Percentiles rank a stretch among this genome's conserved stretches.
phyloP scores from a whole-genome alignment of 768 basidiomycete genomes.

The Termitomyces sp. region DNA sequence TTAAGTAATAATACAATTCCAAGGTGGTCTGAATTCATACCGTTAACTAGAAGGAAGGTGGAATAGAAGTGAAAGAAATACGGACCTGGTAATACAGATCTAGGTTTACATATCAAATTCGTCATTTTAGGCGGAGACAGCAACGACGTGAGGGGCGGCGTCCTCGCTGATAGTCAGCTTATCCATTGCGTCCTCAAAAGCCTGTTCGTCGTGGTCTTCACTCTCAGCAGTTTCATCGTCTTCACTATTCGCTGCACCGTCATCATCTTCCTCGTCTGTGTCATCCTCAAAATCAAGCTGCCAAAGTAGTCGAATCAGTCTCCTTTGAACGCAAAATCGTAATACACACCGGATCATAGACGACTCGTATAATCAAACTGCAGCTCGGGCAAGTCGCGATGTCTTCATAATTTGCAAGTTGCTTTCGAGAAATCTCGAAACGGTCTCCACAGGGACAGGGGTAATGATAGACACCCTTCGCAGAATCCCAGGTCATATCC shows the following conservation, averaged over 20 bases:
- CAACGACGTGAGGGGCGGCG: conserved; percentile 13
- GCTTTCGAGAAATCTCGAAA: conserved; percentile 87
- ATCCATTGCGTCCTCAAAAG: conserved; percentile 65
- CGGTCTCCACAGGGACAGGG: conserved; percentile 98
- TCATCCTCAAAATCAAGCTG: conserved; percentile 86
- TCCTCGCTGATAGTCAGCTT: conserved; percentile 43
- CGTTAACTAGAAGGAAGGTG: neutral
- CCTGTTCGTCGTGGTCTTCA: conserved; percentile 35
- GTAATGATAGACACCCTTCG: conserved; percentile 84
- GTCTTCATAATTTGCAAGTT: conserved; percentile 87
- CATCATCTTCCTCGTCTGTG: conserved; percentile 46
- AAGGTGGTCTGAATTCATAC: neutral
- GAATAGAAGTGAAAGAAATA: neutral
- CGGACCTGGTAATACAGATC: conserved; percentile 10
- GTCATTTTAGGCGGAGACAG: conserved; percentile 19
- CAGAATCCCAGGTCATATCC: conserved; percentile 88
- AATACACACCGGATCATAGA: conserved; percentile 86
- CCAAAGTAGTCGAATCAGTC: conserved; percentile 1
- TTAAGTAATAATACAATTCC: neutral
- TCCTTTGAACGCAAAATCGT: conserved; percentile 4
- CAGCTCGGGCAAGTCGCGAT: conserved; percentile 96
- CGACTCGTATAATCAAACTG: conserved; percentile 84
- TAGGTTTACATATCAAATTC: neutral
- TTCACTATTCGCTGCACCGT: conserved; percentile 33
- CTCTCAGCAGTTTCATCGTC: conserved; percentile 36